Base-by-base conservation (phyloP, 768 basidiomycete species). In the Suillus decipiens region DNA sequence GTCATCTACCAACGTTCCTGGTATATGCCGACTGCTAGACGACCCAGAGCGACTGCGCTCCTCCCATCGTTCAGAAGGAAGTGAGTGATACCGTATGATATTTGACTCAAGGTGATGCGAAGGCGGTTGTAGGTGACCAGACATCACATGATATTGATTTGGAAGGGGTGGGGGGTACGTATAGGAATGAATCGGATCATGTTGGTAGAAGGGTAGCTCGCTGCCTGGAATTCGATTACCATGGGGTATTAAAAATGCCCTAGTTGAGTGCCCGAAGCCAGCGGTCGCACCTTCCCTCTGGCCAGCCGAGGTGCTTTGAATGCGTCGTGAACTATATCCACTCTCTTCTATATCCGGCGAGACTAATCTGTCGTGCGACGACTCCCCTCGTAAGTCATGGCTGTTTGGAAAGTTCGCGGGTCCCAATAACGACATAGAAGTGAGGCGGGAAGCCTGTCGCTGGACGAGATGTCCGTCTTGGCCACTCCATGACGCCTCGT, bases 121-220 rank as follows among this genome's bases (percentile, higher is more conserved):
- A 15, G 57, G 61, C 28, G 67, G 70, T 45, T 67, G 69, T 50
- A 72, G 65, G 54, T 64, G 57, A 34, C 68, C 64, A 42, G 48
- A 33, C 69, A 71, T 48, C 64, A 66, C 31, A 54, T 54, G 63
- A 54, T 63, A 42, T 31, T 60, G 66, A 28, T 17, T 41, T 22
- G 67, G 67, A 60, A 68, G 67, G 56, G 73, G 66, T 64, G 71
- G 71, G 65, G 75, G 64, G 42, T 69, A 64, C 66, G 72, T 50
- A 65, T 71, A 68, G 55, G 72, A 63, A 37, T 65, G 62, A 50
- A 1, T 15, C 64, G 17, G 22, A 60, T 43, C 7, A 17, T 33
- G 42, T 17, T 68, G 51, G 60, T 75, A 72, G 60, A 73, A 77
- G 31, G 67, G 60, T 19, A 74, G 75, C 66, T 78, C 75, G 65